Evolutionary conservation across 305 asterid species (phyloP).

Genomic region (Solanum chacoense): DNA sequence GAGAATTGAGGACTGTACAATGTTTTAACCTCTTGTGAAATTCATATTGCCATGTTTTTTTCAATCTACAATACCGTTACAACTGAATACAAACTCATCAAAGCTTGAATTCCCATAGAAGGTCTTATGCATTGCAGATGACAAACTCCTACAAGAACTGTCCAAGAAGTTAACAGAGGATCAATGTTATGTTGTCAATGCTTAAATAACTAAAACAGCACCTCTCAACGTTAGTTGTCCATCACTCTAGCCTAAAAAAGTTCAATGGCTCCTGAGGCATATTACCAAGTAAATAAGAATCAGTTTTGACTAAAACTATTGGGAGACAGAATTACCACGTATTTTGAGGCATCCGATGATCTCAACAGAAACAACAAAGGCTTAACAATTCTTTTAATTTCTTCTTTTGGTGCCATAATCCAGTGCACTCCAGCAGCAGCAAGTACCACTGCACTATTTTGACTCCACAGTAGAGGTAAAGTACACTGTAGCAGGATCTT

Average conservation of each 20-base stretch:
- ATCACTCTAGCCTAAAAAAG: neutral
- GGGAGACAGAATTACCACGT: conserved; percentile 49
- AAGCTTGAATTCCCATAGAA: neutral
- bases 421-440: conserved; percentile 98
- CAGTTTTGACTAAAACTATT: neutral
- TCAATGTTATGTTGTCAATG: neutral
- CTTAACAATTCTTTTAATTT: conserved; percentile 61
- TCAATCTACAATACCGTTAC: neutral
- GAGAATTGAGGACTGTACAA: neutral
- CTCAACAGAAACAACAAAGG: conserved; percentile 90
- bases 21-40: neutral
- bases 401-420: conserved; percentile 92
- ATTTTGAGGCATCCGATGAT: conserved; percentile 83
- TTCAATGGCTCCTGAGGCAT: neutral
- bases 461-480: conserved; percentile 78
- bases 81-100: neutral
- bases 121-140: neutral
- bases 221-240: neutral
- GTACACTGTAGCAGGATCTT: conserved; percentile 86
- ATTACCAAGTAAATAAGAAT: neutral
- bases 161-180: neutral
- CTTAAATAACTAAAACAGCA: neutral
- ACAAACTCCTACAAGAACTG: neutral
- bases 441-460: conserved; percentile 90
- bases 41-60: neutral